Evolutionary conservation across 2,329 filamentous ascomycete genomes (phyloP), one percentile per base, ranked within the genome.

Genomic region (Canariomyces notabilis): DNA sequence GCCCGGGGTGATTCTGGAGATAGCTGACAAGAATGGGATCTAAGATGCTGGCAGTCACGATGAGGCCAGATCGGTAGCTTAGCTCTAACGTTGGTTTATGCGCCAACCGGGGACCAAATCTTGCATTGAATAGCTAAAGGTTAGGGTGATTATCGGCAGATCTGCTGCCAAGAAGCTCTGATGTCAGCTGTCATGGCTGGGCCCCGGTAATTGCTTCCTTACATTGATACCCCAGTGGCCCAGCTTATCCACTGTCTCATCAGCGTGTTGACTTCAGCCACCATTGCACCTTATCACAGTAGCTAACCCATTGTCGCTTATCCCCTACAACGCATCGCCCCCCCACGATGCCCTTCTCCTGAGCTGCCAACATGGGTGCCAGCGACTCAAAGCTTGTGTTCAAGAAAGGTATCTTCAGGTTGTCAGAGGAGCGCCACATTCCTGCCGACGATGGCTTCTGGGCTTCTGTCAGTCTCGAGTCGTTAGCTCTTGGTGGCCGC

Each of bases 361-460:
- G 48, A 57, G 44, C 45, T 48, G 55, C 49, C 55, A 67, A 56
- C 46, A 98, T 98, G 93, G 93, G 93, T 69, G 91, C 91, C 64
- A 96, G 91, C 70, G 91, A 97, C 73, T 97, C 91, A 61, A 97
- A 97, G 78, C 83, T 97, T 64, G 89, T 91, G 64, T 97, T 98
- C 79, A 97, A 96, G 72, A 88, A 95, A 71, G 91, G 90, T 70
- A 95, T 97, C 72, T 96, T 97, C 74, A 83, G 87, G 64, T 81
- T 98, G 49, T 93, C 89, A n/a, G 89, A 95, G 66, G 86, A 95
- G 66, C 82, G 83, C 56, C 77, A 87, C 64, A 96, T 97, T 63
- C 77, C 89, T 50, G 82, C 89, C 46, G 85, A 93, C 68, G 89
- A 96, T 71, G 76, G 82, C 15, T 96, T 95, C 72, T 98, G 93